phyloP scores from a whole-genome alignment of 306 rosid genomes.

The Echinosophora koreensis region DNA sequence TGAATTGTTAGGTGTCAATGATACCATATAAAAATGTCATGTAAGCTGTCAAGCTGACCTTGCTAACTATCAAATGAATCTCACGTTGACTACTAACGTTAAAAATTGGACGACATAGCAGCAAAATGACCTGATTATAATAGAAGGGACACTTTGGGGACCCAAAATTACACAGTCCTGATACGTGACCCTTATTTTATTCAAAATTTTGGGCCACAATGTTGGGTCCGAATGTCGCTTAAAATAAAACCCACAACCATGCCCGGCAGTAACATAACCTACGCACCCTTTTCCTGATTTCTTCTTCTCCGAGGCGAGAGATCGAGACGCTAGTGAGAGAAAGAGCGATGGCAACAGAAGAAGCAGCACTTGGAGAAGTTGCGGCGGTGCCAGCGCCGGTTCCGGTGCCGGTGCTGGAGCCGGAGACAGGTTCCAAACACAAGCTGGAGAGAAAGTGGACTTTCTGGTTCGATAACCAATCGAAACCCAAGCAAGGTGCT shows the following conservation, averaged over 20 bases:
- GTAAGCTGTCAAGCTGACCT: too few relatives aligned
- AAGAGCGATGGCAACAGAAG: slow-evolving; percentile 73
- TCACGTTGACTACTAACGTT: too few relatives aligned
- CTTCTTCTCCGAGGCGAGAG: background rate
- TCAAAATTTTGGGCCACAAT: background rate
- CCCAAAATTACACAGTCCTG: too few relatives aligned
- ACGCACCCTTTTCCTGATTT: background rate
- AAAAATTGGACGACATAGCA: too few relatives aligned
- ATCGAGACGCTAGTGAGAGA: background rate
- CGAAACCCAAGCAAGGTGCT: slow-evolving; percentile 89
- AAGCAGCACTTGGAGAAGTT: slow-evolving; percentile 46
- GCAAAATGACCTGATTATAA: too few relatives aligned
- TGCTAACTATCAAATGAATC: too few relatives aligned
- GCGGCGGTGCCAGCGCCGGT: slow-evolving; percentile 32
- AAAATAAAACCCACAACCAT: background rate
- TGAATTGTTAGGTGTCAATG: too few relatives aligned
- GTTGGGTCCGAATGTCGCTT: too few relatives aligned
- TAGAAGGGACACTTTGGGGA: too few relatives aligned
- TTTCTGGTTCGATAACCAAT: slow-evolving; percentile 91
- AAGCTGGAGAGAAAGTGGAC: slow-evolving; percentile 90
- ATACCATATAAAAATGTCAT: too few relatives aligned
- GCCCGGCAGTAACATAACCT: background rate
- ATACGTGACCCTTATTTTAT: too few relatives aligned
- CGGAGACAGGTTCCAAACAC: slow-evolving; percentile 48
- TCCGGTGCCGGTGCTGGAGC: background rate